phyloP scores from a whole-genome alignment of 495 filamentous ascomycete genomes.

The Tetracladium setigerum region DNA sequence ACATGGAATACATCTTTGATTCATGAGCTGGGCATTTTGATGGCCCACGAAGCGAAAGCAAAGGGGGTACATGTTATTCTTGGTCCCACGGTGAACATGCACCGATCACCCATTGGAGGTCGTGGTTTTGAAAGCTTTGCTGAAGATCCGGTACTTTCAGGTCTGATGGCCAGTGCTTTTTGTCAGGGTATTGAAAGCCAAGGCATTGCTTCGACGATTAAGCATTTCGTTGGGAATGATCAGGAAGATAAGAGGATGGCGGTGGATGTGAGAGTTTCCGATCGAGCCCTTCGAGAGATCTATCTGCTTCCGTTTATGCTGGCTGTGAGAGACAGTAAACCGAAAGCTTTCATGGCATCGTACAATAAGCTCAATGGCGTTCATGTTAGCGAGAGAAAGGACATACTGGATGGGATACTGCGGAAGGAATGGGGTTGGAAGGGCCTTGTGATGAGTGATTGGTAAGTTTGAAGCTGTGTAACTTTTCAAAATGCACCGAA shows the following conservation, averaged over 20 bases:
- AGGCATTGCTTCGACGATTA: slow-evolving; percentile 60
- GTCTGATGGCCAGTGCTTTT: slow-evolving; percentile 53
- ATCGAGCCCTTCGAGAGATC: slow-evolving; percentile 66
- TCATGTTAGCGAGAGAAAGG: slow-evolving; percentile 41
- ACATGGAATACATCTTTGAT: too few relatives aligned
- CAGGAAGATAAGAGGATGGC: slow-evolving; percentile 63
- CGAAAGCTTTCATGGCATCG: slow-evolving; percentile 62
- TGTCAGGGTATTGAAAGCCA: slow-evolving; percentile 60
- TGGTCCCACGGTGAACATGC: slow-evolving; percentile 71
- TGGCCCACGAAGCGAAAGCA: too few relatives aligned
- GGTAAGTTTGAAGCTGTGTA: too few relatives aligned
- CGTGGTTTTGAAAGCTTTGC: slow-evolving; percentile 66
- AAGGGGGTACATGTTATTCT: too few relatives aligned
- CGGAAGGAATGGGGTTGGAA: slow-evolving; percentile 52
- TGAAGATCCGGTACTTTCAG: slow-evolving; percentile 66
- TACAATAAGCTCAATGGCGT: slow-evolving; percentile 54
- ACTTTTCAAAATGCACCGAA: too few relatives aligned
- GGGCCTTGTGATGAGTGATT: slow-evolving; percentile 46
- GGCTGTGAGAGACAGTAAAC: slow-evolving; percentile 52
- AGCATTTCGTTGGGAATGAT: slow-evolving; percentile 75
- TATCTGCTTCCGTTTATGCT: slow-evolving; percentile 66
- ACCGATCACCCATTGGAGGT: slow-evolving; percentile 64
- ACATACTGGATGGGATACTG: slow-evolving; percentile 46
- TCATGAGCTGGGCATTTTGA: too few relatives aligned
- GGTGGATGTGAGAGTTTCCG: slow-evolving; percentile 55